A percentile compares a stretch with the other conserved stretches of the same genome.
These are phyloP conservation scores for Aspergillus ochraceoroseus DNA, from an alignment of 2,329 filamentous ascomycete genomes.

Conservation along the genomic window DNA sequence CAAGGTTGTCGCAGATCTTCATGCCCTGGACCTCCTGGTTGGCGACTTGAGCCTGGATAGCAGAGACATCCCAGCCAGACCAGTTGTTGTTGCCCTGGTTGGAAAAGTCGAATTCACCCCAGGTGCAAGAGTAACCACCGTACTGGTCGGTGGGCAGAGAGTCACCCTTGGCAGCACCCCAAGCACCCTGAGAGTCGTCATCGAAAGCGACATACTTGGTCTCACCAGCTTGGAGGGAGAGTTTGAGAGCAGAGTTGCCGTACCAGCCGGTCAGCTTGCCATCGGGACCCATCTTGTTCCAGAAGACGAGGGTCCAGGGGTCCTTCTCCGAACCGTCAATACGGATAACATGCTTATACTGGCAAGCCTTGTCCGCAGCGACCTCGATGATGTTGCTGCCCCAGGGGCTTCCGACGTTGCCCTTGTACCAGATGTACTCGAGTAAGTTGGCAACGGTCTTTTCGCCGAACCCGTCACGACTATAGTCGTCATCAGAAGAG, in stretches of 20 bases:
- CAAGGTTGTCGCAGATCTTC: constrained; percentile 32
- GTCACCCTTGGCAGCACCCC: constrained; percentile 30
- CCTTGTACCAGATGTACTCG: constrained; percentile 27
- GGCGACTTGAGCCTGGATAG: constrained; percentile 33
- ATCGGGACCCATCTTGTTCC: constrained; percentile 39
- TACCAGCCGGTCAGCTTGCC: constrained; percentile 33
- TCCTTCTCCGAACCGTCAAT: constrained; percentile 32
- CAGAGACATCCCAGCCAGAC: constrained; percentile 42
- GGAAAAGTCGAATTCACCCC: constrained; percentile 41
- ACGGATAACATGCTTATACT: constrained; percentile 37
- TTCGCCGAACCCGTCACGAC: constrained; percentile 32
- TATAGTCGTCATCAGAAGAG: constrained; percentile 23
- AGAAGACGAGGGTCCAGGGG: constrained; percentile 38
- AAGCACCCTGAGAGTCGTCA: constrained; percentile 36
- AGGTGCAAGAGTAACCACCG: constrained; percentile 38
- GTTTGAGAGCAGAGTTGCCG: constrained; percentile 32
- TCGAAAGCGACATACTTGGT: constrained; percentile 39
- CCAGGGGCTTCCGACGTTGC: constrained; percentile 38
- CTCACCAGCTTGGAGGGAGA: constrained; percentile 30
- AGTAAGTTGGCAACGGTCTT: constrained; percentile 18
- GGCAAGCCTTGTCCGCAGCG: constrained; percentile 27
- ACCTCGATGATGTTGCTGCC: constrained; percentile 42
- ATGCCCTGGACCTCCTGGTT: constrained; percentile 33
- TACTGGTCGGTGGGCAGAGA: constrained; percentile 25
- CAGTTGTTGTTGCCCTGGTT: constrained; percentile 30